A percentile compares a stretch with the other conserved stretches of the same genome.
Evolutionary conservation across 139 green algal genomes (phyloP).

Genomic region (Eudorina sp.): DNA sequence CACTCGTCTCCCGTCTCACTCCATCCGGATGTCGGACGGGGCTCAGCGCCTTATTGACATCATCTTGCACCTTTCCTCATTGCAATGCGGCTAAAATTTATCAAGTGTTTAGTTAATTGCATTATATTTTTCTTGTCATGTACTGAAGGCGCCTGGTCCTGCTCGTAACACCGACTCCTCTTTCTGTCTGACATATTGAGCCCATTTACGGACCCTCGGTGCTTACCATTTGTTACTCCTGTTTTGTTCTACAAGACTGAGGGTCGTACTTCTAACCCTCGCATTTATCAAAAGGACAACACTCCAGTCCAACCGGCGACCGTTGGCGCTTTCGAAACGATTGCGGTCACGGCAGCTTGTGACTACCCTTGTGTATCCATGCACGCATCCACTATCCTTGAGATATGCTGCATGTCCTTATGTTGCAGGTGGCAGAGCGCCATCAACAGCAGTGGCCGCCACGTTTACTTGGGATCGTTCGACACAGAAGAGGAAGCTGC

Average conservation of each 20-base stretch:
- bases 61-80: background rate
- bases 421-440: constrained; percentile 50
- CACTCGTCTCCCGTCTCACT: constrained; percentile 1
- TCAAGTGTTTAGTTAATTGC: background rate
- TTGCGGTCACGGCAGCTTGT: background rate
- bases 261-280: background rate
- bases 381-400: no score
- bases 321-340: background rate
- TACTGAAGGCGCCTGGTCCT: background rate
- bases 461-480: constrained; percentile 53
- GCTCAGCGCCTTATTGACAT: background rate
- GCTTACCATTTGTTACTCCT: background rate
- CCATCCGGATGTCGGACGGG: background rate
- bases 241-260: background rate
- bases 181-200: background rate
- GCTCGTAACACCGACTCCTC: constrained; percentile 3
- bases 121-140: background rate
- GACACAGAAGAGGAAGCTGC: constrained; percentile 53
- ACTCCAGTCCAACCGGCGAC: background rate
- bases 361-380: background rate
- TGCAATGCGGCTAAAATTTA: background rate
- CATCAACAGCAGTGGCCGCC: constrained; percentile 49
- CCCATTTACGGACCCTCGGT: background rate
- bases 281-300: background rate
- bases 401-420: background rate